Percentiles rank a stretch among this genome's conserved stretches.
Evolutionary conservation across 179 eudicot species (phyloP).

Genomic region (Dionaea muscipula): DNA sequence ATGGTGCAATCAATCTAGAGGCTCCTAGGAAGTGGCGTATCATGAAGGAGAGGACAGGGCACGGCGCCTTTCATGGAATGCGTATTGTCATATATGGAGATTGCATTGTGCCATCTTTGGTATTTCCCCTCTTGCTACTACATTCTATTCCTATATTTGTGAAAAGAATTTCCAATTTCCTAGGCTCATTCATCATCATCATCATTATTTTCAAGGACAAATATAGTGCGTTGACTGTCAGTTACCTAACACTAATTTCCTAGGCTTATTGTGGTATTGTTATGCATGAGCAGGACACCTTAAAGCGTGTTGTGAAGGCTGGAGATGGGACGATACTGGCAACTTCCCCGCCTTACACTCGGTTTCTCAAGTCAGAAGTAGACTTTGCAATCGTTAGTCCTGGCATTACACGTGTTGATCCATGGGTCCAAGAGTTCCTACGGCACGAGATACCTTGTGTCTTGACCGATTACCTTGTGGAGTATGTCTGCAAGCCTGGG

Average conservation of each 20-base stretch:
- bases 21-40: constrained; percentile 98
- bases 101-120: constrained; percentile 88
- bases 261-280: not conserved
- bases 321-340: constrained; percentile 94
- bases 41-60: constrained; percentile 74
- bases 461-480: constrained; percentile 73
- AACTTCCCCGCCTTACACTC: constrained; percentile 89
- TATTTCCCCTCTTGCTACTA: constrained; percentile 20
- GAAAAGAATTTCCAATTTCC: not conserved
- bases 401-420: constrained; percentile 73
- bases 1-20: constrained; percentile 71
- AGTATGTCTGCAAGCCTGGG: constrained; percentile 86
- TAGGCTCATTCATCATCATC: not conserved
- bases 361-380: constrained; percentile 54
- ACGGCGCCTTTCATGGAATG: constrained; percentile 91
- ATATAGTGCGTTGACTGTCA: no score
- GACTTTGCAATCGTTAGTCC: constrained; percentile 84
- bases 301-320: constrained; percentile 78
- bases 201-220: no score
- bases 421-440: constrained; percentile 85
- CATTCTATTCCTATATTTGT: not conserved
- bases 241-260: not conserved
- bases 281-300: constrained; percentile 51
- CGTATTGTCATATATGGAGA: constrained; percentile 73
- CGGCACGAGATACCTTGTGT: constrained; percentile 70